Conservation (phyloP, 345 rosid genomes). For the Dipteronia dyeriana region DNA sequence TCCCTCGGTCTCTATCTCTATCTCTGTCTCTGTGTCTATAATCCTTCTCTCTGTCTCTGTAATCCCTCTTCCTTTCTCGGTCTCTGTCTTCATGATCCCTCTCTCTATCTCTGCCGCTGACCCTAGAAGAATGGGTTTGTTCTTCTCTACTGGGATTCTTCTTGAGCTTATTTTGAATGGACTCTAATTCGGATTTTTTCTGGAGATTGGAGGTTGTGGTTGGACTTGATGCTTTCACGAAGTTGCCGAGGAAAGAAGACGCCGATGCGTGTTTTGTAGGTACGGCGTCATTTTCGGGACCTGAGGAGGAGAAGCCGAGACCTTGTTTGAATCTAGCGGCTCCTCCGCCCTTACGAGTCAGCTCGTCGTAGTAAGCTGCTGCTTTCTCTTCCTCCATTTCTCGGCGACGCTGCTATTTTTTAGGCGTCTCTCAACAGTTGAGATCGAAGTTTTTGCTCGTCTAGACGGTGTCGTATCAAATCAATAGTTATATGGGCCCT, state of each 20-base stretch:
- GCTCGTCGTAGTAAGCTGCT: slow-evolving; percentile 82
- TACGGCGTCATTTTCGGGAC: slow-evolving; percentile 21
- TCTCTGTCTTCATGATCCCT: slow-evolving; percentile 18
- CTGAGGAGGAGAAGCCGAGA: slow-evolving; percentile 70
- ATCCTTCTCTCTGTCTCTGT: slow-evolving; percentile 31
- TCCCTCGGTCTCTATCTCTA: slow-evolving; percentile 35
- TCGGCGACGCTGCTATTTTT: not conserved
- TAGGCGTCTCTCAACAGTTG: too few relatives aligned
- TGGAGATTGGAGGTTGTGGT: slow-evolving; percentile 43
- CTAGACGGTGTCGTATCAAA: not conserved
- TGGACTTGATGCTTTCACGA: slow-evolving; percentile 79
- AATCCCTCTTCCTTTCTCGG: slow-evolving; percentile 23
- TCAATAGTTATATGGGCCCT: not conserved
- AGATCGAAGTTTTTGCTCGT: not conserved
- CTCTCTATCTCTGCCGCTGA: slow-evolving; percentile 23
- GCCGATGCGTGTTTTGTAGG: slow-evolving; percentile 61
- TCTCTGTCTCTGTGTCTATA: slow-evolving; percentile 30
- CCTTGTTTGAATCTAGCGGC: slow-evolving; percentile 98
- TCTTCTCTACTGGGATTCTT: slow-evolving; percentile 37
- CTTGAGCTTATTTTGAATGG: slow-evolving; percentile 74
- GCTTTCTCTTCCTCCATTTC: slow-evolving; percentile 78
- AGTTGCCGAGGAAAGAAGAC: slow-evolving; percentile 66
- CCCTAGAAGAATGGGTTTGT: slow-evolving; percentile 28
- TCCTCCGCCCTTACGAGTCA: slow-evolving; percentile 83
- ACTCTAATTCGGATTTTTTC: slow-evolving; percentile 62